Evolutionary conservation across 2,329 filamentous ascomycete genomes (phyloP).

Genomic region (Scleromitrula shiraiana): DNA sequence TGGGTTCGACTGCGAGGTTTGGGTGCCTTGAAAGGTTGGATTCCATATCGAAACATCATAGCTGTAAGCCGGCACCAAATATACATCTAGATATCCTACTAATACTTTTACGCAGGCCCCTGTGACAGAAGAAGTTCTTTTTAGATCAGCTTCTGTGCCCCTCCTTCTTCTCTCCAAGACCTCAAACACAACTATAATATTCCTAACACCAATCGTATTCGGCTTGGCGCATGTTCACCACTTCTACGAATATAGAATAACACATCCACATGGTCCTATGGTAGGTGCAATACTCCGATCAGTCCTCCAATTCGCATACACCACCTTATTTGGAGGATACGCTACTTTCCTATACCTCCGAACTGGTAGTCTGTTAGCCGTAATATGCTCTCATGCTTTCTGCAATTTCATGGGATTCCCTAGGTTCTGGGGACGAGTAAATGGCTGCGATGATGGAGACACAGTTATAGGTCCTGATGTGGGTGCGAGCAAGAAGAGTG

Average conservation of each 20-base stretch:
- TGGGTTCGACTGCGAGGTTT: slow-evolving; percentile 52
- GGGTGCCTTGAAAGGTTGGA: slow-evolving; percentile 62
- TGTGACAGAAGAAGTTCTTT: slow-evolving; percentile 87
- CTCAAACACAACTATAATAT: slow-evolving; percentile 50
- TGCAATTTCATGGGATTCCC: slow-evolving; percentile 92
- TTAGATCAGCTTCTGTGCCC: slow-evolving; percentile 78
- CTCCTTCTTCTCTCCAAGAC: slow-evolving; percentile 65
- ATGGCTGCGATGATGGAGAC: slow-evolving; percentile 20
- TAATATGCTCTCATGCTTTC: slow-evolving; percentile 72
- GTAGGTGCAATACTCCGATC: slow-evolving; percentile 60
- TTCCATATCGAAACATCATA: slow-evolving; percentile 78
- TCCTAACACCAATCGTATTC: slow-evolving; percentile 81
- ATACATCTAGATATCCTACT: not conserved
- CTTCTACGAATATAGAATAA: slow-evolving; percentile 86
- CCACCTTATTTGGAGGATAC: slow-evolving; percentile 87
- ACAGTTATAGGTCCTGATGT: slow-evolving; percentile 20
- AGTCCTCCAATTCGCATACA: slow-evolving; percentile 80
- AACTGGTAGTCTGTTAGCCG: slow-evolving; percentile 71
- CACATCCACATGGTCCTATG: slow-evolving; percentile 62
- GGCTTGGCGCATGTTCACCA: slow-evolving; percentile 92
- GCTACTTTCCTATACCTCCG: slow-evolving; percentile 83
- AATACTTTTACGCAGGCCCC: slow-evolving; percentile 49
- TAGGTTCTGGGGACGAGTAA: slow-evolving; percentile 72
- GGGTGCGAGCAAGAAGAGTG: slow-evolving; percentile 34
- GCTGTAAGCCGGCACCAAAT: slow-evolving; percentile 61